Evolutionary conservation across 2,329 filamentous ascomycete species (phyloP).

Genomic region (Verticillium zaregamsianum): DNA sequence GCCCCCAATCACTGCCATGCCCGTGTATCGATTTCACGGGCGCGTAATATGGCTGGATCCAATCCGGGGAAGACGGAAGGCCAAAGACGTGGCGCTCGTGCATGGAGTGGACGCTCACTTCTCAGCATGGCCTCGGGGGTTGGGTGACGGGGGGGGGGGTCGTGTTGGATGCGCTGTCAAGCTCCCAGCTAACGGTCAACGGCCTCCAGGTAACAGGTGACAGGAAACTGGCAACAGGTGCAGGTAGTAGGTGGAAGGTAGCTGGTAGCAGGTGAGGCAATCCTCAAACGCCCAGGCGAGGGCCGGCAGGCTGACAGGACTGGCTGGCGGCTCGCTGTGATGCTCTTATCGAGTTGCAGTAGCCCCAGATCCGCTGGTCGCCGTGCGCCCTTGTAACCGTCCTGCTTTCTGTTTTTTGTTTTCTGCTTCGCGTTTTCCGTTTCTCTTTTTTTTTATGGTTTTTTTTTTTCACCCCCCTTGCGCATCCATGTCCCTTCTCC

Average conservation of each 20-base stretch:
- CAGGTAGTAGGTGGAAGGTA: neutral
- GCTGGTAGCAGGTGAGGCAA: neutral
- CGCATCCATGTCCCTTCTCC: no score
- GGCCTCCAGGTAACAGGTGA: no score
- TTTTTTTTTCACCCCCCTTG: neutral
- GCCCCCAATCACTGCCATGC: neutral
- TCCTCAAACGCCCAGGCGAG: neutral
- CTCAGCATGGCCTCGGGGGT: neutral
- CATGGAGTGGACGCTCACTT: neutral
- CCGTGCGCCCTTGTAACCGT: neutral
- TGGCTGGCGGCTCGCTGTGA: no score
- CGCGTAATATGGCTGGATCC: neutral
- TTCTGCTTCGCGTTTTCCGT: neutral
- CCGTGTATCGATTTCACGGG: neutral
- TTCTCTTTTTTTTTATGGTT: neutral
- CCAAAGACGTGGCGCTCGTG: neutral
- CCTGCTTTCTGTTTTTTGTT: neutral
- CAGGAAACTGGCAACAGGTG: no score
- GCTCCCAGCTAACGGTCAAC: neutral
- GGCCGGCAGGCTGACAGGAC: no score
- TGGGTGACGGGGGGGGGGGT: no score
- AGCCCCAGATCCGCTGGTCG: neutral
- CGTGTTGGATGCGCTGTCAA: neutral
- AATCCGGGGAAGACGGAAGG: neutral
- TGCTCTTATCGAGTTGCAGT: no score